Evolutionary conservation across 805 yeast species (phyloP).

Genomic region (Lipomyces japonicus): DNA sequence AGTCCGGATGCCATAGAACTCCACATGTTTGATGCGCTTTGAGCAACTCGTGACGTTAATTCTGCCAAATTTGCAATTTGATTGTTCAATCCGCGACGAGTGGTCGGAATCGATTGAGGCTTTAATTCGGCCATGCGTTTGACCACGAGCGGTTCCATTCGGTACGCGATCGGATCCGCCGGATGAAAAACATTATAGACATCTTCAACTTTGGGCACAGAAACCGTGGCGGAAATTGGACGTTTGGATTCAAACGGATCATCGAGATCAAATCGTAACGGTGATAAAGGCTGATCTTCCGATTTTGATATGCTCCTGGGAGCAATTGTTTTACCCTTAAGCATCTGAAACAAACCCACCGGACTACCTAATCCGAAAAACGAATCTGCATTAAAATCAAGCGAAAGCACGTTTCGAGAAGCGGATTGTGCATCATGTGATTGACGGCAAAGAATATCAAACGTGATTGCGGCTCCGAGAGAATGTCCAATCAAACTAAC

Average conservation of each 20-base stretch:
- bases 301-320: slow-evolving; percentile 7
- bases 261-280: slow-evolving; percentile 18
- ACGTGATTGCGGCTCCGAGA: slow-evolving; percentile 77
- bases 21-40: slow-evolving; percentile 29
- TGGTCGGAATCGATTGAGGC: slow-evolving; percentile 59
- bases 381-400: slow-evolving; percentile 70
- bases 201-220: slow-evolving; percentile 50
- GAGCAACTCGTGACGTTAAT: slow-evolving; percentile 31
- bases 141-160: slow-evolving; percentile 78
- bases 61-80: slow-evolving; percentile 45
- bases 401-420: slow-evolving; percentile 13
- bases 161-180: slow-evolving; percentile 86
- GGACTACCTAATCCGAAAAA: slow-evolving; percentile 88
- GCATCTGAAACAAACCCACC: slow-evolving; percentile 75
- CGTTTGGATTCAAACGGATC: slow-evolving; percentile 10
- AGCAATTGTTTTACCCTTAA: slow-evolving; percentile 59
- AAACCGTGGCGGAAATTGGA: slow-evolving; percentile 31
- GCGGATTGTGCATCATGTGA: slow-evolving; percentile 29
- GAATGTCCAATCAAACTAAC: slow-evolving; percentile 89
- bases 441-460: slow-evolving; percentile 64
- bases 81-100: slow-evolving; percentile 40
- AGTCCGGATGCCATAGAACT: slow-evolving; percentile 28
- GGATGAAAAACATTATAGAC: slow-evolving; percentile 83
- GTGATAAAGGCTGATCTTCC: slow-evolving; percentile 10
- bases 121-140: slow-evolving; percentile 46